A percentile compares a stretch with the other conserved stretches of the same genome.
These are phyloP conservation scores for Citrus sinensis DNA, from an alignment of 345 rosid species.

Conservation along the genomic window DVS_A1.0 CM039167.1:6429001-6429500, in stretches of 20 bases:
- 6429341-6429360: conserved; percentile 39
- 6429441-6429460: conserved; percentile 99
- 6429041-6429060: conserved; percentile 65
- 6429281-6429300: conserved; percentile 55
- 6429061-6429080: conserved; percentile 46
- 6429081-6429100: conserved; percentile 56
- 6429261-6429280: conserved; percentile 59
- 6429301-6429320: conserved; percentile 47
- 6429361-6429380: conserved; percentile 35
- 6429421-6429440: conserved; percentile 55
- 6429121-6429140: conserved; percentile 55
- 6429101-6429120: conserved; percentile 47
- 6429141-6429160: conserved; percentile 45
- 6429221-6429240: conserved; percentile 73
- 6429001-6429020: conserved; percentile 42
- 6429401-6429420: conserved; percentile 37
- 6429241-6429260: conserved; percentile 64
- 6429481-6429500: conserved; percentile 98
- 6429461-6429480: conserved; percentile 84
- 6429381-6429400: conserved; percentile 27
- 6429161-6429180: conserved; percentile 60
- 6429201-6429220: conserved; percentile 92
- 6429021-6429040: conserved; percentile 47
- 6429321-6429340: conserved; percentile 48
- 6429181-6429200: conserved; percentile 74